Percentiles rank a stretch among this genome's conserved stretches.
phyloP scores from a whole-genome alignment of 2,329 filamentous ascomycete species.

The Biscogniauxia sp. region DNA sequence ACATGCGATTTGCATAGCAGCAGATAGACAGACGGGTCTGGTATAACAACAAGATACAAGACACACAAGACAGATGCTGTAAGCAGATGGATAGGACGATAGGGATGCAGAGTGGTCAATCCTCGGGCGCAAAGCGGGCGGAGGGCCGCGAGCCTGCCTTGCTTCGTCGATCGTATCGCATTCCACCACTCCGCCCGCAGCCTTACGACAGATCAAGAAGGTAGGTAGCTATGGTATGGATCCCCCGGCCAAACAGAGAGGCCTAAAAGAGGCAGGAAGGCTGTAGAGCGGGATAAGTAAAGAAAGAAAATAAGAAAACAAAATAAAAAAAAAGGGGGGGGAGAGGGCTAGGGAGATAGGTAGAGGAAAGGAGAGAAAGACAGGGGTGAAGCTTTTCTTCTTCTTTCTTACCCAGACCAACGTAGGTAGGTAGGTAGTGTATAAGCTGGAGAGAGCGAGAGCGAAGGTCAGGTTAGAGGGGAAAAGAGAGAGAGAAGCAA shows the following conservation, averaged over 20 bases:
- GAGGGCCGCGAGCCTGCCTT: constrained; percentile 6
- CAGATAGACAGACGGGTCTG: too few species aligned
- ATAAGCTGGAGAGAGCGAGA: background rate
- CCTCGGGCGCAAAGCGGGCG: background rate
- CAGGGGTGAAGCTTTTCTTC: too few species aligned
- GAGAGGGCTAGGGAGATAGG: background rate
- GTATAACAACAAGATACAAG: too few species aligned
- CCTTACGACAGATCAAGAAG: constrained; percentile 26
- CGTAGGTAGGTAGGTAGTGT: too few species aligned
- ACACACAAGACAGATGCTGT: background rate
- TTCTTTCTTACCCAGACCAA: too few species aligned
- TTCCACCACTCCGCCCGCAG: constrained; percentile 25
- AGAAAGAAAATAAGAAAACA: background rate
- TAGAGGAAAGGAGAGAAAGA: too few species aligned
- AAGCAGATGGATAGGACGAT: background rate
- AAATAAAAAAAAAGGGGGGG: constrained; percentile 1
- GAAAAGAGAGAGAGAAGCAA: background rate
- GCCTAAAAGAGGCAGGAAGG: constrained; percentile 15
- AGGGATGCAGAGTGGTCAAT: background rate
- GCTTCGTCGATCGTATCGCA: constrained; percentile 20
- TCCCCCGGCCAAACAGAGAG: background rate
- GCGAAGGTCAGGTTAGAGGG: background rate
- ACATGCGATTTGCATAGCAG: background rate
- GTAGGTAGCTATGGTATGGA: constrained; percentile 23
- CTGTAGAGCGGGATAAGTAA: background rate